Evolutionary conservation across 1,139 yeast species (phyloP), one percentile per base, ranked within the genome.

Genomic region (Lodderomyces margitis): DNA sequence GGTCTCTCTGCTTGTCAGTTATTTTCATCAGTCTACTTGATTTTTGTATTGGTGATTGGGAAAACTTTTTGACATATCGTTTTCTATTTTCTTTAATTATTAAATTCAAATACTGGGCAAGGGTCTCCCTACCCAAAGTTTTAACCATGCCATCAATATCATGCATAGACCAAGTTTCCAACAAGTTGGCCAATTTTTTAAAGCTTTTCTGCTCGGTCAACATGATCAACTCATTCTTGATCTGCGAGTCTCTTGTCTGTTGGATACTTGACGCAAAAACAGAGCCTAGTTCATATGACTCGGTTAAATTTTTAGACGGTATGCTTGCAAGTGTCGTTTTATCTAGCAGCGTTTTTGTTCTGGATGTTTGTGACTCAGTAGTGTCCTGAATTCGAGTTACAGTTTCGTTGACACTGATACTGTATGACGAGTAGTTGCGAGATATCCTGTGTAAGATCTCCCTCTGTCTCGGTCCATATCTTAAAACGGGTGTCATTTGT

Each of bases 141-240:
- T 53, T 40, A 21, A 66, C 49, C 47, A 64, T 56, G 33, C 50
- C 59, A 4, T 65, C 54, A 8, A 64, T 40, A 41, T 65, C 68
- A 10, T 44, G 45, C 4, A 44, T 42, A 7, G 55, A 47, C 41
- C 66, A 53, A 5, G 49, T 38, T 21, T 41, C 38, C 9, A 47
- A 38, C 14, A 48, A 31, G 20, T 24, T 32, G 14, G 39, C 39
- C 27, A 49, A 41, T 39, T 39, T 27, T 36, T 33, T 31, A 25
- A 19, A 46, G 14, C 43, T 39, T 14, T 37, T 35, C 25, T 38
- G 23, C 11, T 42, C 48, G 11, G 33, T 37, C 33, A 45, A 40
- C 21, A 37, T 39, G n/a, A 44, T 17, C 14, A 48, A 19, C 23
- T 46, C 43, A 14, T 30, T 39, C 24, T 38, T 43, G 28, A 46